Conservation (phyloP, 1,284 basidiomycete genomes). For the Cerrena zonata region DNA sequence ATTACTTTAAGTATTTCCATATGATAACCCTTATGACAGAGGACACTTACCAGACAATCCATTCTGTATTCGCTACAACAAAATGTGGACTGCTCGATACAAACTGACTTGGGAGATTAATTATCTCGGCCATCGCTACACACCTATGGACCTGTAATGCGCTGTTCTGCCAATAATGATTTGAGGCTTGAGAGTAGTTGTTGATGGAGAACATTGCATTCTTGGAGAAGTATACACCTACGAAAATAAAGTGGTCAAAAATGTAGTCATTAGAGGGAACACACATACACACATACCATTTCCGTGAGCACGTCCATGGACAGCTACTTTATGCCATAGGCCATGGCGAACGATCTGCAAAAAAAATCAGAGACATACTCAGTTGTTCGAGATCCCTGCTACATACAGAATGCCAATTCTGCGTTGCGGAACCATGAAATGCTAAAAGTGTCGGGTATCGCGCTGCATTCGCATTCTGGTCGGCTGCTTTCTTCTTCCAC, state of each 20-base stretch:
- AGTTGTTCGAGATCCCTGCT: slow-evolving; percentile 8
- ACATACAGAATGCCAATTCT: slow-evolving; percentile 60
- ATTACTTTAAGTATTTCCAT: too few species aligned
- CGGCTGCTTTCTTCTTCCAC: slow-evolving; percentile 35
- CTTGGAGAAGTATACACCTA: slow-evolving; percentile 61
- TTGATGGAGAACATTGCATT: slow-evolving; percentile 45
- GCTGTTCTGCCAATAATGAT: slow-evolving; percentile 44
- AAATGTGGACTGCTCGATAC: slow-evolving; percentile 44
- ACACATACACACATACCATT: slow-evolving; percentile 37
- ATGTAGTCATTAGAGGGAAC: neutral
- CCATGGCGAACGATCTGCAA: slow-evolving; percentile 59
- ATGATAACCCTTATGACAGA: too few species aligned
- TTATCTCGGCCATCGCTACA: slow-evolving; percentile 52
- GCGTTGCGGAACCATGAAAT: slow-evolving; percentile 55
- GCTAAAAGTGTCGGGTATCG: slow-evolving; percentile 56
- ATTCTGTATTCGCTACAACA: slow-evolving; percentile 53
- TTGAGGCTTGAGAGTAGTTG: slow-evolving; percentile 33
- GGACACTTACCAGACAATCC: slow-evolving; percentile 54
- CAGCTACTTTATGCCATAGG: slow-evolving; percentile 48
- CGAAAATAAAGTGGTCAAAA: neutral
- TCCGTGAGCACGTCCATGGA: slow-evolving; percentile 53
- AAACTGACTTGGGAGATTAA: slow-evolving; percentile 50
- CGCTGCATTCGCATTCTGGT: slow-evolving; percentile 32
- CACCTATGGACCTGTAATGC: slow-evolving; percentile 37
- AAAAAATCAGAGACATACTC: slow-evolving; percentile 6